Conservation (phyloP, 257 asterid species). For the Solanum corneliomulleri region DNA sequence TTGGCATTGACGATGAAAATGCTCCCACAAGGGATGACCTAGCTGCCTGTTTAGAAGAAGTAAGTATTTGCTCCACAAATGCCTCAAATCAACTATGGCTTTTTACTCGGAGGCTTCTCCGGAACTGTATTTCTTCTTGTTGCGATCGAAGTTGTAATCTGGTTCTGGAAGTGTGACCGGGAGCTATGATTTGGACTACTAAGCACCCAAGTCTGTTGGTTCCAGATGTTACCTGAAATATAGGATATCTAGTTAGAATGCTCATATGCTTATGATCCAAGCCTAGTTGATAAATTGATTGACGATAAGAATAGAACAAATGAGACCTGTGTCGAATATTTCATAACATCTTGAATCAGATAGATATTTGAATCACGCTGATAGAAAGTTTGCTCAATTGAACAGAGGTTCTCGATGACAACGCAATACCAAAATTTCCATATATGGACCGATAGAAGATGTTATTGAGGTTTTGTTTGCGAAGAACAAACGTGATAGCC, state of each 20-base stretch:
- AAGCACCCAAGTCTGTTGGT: background rate
- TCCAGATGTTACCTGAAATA: background rate
- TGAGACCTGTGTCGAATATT: background rate
- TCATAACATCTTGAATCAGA: background rate
- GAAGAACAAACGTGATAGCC: background rate
- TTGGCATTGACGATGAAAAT: slow-evolving; percentile 85
- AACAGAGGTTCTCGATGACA: background rate
- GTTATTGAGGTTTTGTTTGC: background rate
- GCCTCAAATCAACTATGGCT: background rate
- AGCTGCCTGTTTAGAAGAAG: slow-evolving; percentile 73
- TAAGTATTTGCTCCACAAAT: slow-evolving; percentile 8
- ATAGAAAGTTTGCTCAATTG: background rate
- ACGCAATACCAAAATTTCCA: background rate
- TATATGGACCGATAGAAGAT: background rate
- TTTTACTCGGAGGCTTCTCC: background rate
- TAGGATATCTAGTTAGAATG: background rate
- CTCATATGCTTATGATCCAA: background rate
- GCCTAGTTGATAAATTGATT: background rate
- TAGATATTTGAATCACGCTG: background rate
- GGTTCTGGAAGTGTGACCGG: background rate
- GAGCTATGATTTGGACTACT: background rate
- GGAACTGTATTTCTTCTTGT: background rate
- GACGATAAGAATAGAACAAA: background rate
- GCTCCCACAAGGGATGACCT: slow-evolving; percentile 95
- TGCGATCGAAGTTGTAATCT: background rate